Conservation (phyloP, 2,329 filamentous ascomycete genomes). For the Phaeosphaeriaceae sp. region DNA sequence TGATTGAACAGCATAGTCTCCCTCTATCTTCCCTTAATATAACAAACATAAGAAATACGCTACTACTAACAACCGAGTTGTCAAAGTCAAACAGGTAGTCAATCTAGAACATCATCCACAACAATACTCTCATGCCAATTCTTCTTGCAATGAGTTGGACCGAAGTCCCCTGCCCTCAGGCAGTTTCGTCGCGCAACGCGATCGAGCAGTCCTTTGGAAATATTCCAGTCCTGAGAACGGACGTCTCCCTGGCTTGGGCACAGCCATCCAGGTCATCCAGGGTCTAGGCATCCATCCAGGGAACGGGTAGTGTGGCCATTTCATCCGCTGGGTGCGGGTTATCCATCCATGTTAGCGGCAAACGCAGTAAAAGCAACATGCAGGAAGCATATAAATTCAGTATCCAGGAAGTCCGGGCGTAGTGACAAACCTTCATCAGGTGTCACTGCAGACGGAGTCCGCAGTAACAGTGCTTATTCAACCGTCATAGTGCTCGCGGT, state of each 20-base stretch:
- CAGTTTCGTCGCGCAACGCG: constrained; percentile 27
- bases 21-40: not conserved
- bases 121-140: constrained; percentile 31
- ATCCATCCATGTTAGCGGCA: constrained; percentile 25
- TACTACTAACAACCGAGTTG: constrained; percentile 9
- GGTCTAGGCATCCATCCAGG: constrained; percentile 31
- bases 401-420: constrained; percentile 20
- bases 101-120: constrained; percentile 28
- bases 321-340: constrained; percentile 33
- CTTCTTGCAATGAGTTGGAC: constrained; percentile 34
- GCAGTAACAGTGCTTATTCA: constrained; percentile 32
- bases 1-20: not conserved
- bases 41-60: constrained; percentile 13
- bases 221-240: constrained; percentile 34
- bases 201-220: constrained; percentile 21
- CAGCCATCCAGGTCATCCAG: constrained; percentile 21
- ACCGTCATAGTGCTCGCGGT: constrained; percentile 39
- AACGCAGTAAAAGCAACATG: constrained; percentile 34
- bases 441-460: constrained; percentile 27
- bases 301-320: constrained; percentile 15
- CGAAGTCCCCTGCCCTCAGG: constrained; percentile 23
- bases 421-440: constrained; percentile 40
- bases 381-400: constrained; percentile 23
- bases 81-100: constrained; percentile 18
- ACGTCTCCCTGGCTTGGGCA: constrained; percentile 24